Evolutionary conservation across 1,284 basidiomycete genomes (phyloP).

Genomic region (Ganoderma lucidum): DNA sequence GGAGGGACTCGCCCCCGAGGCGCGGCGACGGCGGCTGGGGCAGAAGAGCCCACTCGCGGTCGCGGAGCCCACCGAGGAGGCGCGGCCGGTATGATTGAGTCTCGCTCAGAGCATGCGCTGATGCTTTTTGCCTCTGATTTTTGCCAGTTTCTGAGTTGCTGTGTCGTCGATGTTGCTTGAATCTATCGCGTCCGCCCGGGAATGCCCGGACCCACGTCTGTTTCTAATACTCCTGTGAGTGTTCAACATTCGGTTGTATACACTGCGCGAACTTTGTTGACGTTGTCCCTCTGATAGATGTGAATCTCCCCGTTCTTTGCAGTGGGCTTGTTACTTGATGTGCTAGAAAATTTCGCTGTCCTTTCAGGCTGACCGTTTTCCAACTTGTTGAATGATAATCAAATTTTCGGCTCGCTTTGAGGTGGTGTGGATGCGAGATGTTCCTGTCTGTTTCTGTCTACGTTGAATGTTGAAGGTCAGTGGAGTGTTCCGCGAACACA

Average conservation of each 20-base stretch:
- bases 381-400: slow-evolving; percentile 2
- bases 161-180: slow-evolving; percentile 4
- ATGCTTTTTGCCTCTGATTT: slow-evolving; percentile 7
- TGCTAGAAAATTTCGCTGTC: neutral
- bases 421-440: neutral
- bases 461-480: neutral
- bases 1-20: slow-evolving; percentile 48
- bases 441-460: neutral
- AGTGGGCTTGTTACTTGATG: neutral
- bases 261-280: neutral
- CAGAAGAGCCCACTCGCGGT: slow-evolving; percentile 47
- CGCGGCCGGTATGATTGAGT: slow-evolving; percentile 39
- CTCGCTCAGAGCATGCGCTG: slow-evolving; percentile 9
- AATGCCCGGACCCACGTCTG: neutral
- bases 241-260: neutral
- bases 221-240: neutral
- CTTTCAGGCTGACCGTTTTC: neutral
- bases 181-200: neutral
- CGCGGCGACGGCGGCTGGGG: slow-evolving; percentile 50
- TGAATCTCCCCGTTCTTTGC: neutral
- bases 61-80: slow-evolving; percentile 46
- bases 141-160: slow-evolving; percentile 4
- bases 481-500: neutral
- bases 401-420: neutral
- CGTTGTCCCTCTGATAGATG: neutral